These are phyloP conservation scores for Cylindrotheca closterium DNA, from an alignment of 108 stramenopile species.

Conservation along the genomic window DNA sequence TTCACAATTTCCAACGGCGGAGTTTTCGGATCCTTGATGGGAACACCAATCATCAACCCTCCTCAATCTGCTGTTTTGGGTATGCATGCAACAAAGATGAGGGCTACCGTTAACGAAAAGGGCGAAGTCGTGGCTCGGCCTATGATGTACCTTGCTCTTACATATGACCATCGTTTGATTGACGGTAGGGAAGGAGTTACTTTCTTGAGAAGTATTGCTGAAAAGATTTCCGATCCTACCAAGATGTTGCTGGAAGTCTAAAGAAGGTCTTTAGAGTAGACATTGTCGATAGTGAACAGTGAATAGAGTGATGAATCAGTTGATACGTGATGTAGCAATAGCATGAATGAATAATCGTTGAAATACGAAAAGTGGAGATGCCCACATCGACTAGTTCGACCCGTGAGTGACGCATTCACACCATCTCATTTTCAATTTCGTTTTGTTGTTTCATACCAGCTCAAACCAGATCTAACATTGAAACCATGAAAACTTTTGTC, in stretches of 20 bases:
- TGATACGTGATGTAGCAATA: too few species aligned
- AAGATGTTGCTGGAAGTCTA: slow-evolving; percentile 93
- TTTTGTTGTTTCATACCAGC: too few species aligned
- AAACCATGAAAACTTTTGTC: too few species aligned
- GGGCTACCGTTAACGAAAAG: slow-evolving; percentile 93
- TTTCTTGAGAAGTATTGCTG: slow-evolving; percentile 96
- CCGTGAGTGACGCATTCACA: too few species aligned
- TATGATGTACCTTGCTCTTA: slow-evolving; percentile 99
- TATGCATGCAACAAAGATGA: slow-evolving; percentile 99
- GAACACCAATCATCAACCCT: slow-evolving; percentile 99
- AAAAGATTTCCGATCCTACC: slow-evolving; percentile 95
- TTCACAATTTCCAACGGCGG: slow-evolving; percentile 99
- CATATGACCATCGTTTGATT: slow-evolving; percentile 99
- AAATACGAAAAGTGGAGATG: too few species aligned
- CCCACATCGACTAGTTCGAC: too few species aligned
- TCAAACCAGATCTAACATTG: too few species aligned
- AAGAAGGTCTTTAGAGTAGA: slow-evolving; percentile 3
- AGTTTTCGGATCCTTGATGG: slow-evolving; percentile 98
- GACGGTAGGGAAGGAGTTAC: slow-evolving; percentile 99
- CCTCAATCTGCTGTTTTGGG: slow-evolving; percentile 99
- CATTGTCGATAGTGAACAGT: background rate
- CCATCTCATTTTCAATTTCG: too few species aligned
- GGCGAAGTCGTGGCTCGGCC: slow-evolving; percentile 97
- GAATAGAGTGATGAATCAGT: background rate
- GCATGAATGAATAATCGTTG: too few species aligned